phyloP scores from a whole-genome alignment of 129 eudicot genomes.

The Escallonia rubra region DNA sequence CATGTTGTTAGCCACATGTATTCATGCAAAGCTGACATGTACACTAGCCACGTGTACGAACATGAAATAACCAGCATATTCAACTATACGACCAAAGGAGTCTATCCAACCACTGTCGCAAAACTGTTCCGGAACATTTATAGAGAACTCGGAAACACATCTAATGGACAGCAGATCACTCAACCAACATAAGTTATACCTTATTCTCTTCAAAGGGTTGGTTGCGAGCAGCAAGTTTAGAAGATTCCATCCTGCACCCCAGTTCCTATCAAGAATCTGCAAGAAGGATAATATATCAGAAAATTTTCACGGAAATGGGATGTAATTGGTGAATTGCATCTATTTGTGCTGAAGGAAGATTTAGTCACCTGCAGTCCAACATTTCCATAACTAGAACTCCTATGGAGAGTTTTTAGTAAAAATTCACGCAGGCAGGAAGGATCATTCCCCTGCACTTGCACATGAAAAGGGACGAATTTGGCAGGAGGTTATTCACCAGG shows the following conservation, averaged over 20 bases:
- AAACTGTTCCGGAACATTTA: too few species aligned
- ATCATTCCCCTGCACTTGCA: constrained; percentile 68
- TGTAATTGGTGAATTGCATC: constrained; percentile 1
- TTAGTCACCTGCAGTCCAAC: constrained; percentile 78
- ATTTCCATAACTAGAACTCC: constrained; percentile 71
- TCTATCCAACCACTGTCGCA: too few species aligned
- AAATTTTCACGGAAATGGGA: constrained; percentile 1
- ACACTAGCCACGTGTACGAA: background rate
- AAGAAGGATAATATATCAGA: constrained; percentile 20
- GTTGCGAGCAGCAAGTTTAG: constrained; percentile 77
- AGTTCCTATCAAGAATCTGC: constrained; percentile 96
- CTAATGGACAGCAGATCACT: too few species aligned
- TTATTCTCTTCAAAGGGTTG: constrained; percentile 79
- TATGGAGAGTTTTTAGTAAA: constrained; percentile 51
- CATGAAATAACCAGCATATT: background rate
- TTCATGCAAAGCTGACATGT: background rate
- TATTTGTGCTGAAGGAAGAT: background rate
- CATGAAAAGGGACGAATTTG: background rate
- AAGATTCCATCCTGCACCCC: constrained; percentile 99
- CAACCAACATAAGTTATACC: constrained; percentile 28
- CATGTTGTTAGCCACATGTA: background rate
- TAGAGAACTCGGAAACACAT: too few species aligned
- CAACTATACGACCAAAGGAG: background rate
- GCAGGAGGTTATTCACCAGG: background rate
- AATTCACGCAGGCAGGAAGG: constrained; percentile 97